These are phyloP conservation scores for Penicillium pancosmium DNA, from an alignment of 495 filamentous ascomycete genomes.

Conservation along the genomic window DNA sequence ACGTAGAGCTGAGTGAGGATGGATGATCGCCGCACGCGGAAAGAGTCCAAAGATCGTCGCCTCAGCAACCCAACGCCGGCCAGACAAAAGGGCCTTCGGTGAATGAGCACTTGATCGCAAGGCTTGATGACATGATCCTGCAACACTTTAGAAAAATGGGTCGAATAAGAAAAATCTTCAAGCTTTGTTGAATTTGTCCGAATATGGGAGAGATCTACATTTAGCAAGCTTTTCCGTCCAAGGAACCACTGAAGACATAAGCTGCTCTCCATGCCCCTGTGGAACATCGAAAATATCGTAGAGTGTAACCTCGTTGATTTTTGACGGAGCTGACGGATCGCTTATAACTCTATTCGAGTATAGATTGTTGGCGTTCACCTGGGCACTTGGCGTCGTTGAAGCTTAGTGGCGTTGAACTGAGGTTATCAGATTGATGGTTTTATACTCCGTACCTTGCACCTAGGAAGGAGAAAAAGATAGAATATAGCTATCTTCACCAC, in stretches of 20 bases:
- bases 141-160: not conserved
- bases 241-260: not conserved
- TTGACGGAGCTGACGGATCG: not conserved
- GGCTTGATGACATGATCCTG: not conserved
- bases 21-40: constrained; percentile 1
- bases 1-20: not conserved
- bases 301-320: not conserved
- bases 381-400: not conserved
- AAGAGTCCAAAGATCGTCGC: not conserved
- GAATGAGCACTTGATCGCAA: not conserved
- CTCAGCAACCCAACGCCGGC: not conserved
- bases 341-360: not conserved
- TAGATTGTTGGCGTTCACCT: not conserved
- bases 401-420: not conserved
- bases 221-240: not conserved
- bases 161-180: not conserved
- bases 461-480: too few relatives aligned
- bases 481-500: too few relatives aligned
- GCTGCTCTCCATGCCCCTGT: not conserved
- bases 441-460: too few relatives aligned
- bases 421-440: not conserved
- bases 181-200: not conserved
- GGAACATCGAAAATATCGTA: not conserved
- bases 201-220: not conserved
- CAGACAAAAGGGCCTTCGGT: not conserved